Percentiles rank a stretch among this genome's conserved stretches.
Evolutionary conservation across 2,329 filamentous ascomycete genomes (phyloP).

Genomic region (Dendrostoma leiphaemia): DNA sequence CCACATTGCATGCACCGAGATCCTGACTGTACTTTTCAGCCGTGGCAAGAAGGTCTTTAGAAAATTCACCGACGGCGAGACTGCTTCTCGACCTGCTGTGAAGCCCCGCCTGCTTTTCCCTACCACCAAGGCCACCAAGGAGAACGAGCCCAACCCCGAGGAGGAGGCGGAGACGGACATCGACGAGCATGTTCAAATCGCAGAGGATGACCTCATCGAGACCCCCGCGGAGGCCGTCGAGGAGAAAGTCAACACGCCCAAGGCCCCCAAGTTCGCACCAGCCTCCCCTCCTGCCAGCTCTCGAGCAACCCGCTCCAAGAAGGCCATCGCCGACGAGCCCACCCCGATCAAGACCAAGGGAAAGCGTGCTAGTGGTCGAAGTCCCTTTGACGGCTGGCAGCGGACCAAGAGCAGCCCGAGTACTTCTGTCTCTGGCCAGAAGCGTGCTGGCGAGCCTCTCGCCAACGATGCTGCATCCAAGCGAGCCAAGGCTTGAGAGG

Average conservation of each 20-base stretch:
- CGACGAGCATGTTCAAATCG: conserved; percentile 43
- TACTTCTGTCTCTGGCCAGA: conserved; percentile 36
- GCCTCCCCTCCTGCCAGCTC: conserved; percentile 62
- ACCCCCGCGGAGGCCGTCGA: conserved; percentile 38
- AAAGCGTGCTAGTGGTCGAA: conserved; percentile 35
- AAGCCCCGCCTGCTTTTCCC: conserved; percentile 73
- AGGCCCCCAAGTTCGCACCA: conserved; percentile 54
- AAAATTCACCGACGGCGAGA: conserved; percentile 53
- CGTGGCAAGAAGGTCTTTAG: conserved; percentile 78
- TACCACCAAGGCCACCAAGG: conserved; percentile 38
- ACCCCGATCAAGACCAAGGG: conserved; percentile 40
- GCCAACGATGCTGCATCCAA: conserved; percentile 35
- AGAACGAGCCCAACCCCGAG: conserved; percentile 38
- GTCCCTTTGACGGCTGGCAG: conserved; percentile 67
- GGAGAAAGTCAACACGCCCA: conserved; percentile 46
- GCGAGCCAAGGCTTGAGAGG: conserved; percentile 30
- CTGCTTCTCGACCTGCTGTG: conserved; percentile 35
- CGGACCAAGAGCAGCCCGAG: conserved; percentile 57
- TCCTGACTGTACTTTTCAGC: conserved; percentile 40
- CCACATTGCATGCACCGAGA: background rate
- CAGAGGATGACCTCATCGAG: conserved; percentile 28
- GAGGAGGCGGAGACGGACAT: conserved; percentile 61
- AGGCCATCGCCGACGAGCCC: conserved; percentile 44
- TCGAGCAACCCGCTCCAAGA: conserved; percentile 56
- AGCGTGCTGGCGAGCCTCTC: conserved; percentile 40